phyloP scores from a whole-genome alignment of 163 green algal genomes.

The Chloromonas sp. region DNA sequence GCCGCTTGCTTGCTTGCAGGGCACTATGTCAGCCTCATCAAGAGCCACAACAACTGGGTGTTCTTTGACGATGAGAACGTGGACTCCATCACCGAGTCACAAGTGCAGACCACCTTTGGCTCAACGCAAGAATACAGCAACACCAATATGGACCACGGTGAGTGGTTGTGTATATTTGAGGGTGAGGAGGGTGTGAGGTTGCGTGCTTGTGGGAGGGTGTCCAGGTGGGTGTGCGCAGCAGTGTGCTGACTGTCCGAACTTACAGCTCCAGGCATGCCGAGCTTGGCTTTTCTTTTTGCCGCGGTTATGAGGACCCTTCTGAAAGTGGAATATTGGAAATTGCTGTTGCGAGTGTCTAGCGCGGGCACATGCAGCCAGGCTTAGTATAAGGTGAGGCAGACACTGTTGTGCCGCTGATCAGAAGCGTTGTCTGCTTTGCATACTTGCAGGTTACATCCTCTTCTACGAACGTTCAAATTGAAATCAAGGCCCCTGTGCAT shows the following conservation, averaged over 20 bases:
- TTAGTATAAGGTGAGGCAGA: too few species aligned
- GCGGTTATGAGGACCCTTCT: too few species aligned
- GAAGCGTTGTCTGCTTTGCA: too few species aligned
- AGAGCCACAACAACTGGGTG: constrained; percentile 76
- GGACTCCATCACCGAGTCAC: constrained; percentile 52
- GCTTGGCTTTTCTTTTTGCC: too few species aligned
- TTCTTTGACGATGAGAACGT: constrained; percentile 84
- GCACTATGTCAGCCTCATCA: constrained; percentile 93
- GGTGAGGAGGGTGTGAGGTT: neutral
- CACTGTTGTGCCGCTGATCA: too few species aligned
- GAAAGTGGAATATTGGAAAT: too few species aligned
- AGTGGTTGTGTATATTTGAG: neutral
- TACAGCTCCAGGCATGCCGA: too few species aligned
- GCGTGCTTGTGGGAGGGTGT: neutral
- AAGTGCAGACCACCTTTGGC: constrained; percentile 63
- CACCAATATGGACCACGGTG: constrained; percentile 65
- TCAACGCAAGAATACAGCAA: constrained; percentile 45
- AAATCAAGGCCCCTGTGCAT: too few species aligned
- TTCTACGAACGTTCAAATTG: constrained; percentile 54
- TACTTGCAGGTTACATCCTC: constrained; percentile 69
- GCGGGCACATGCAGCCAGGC: too few species aligned
- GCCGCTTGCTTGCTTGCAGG: constrained; percentile 38
- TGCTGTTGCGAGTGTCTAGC: too few species aligned
- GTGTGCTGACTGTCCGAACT: neutral
- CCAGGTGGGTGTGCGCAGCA: neutral